phyloP scores from a whole-genome alignment of 768 basidiomycete genomes.

The Suillus lakei region DNA sequence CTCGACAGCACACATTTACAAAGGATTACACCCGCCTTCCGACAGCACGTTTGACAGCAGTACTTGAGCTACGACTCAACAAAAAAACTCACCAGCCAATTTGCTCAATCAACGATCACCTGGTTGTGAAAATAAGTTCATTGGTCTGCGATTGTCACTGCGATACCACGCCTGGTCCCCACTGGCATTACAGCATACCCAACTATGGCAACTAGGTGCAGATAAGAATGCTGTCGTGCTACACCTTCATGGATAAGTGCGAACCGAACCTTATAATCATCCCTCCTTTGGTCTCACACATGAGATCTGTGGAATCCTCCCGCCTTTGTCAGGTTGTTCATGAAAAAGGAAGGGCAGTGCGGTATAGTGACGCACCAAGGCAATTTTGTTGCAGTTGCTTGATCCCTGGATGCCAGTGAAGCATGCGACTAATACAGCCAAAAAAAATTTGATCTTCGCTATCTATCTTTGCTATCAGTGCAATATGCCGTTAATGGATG shows the following conservation, averaged over 20 bases:
- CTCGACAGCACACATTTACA: background rate
- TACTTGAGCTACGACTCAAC: background rate
- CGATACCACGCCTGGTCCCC: background rate
- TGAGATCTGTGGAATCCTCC: background rate
- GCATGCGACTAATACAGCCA: background rate
- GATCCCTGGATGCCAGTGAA: background rate
- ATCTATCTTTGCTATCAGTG: constrained; percentile 1
- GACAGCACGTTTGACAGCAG: background rate
- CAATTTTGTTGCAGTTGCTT: background rate
- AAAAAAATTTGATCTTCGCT: background rate
- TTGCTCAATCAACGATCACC: background rate
- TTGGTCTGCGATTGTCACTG: background rate
- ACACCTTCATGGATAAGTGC: background rate
- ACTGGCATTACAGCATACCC: background rate
- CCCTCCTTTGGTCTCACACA: background rate
- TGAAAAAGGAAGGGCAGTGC: background rate
- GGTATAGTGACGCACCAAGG: background rate
- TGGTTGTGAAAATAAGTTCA: background rate
- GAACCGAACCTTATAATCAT: background rate
- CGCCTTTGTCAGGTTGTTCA: background rate
- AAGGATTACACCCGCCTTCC: background rate
- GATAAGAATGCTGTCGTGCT: background rate
- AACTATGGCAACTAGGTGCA: background rate
- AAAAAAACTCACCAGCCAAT: background rate
- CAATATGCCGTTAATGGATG: background rate